These are phyloP conservation scores for Dryas drummondii DNA, from an alignment of 306 rosid species.

Conservation along the genomic window DNA sequence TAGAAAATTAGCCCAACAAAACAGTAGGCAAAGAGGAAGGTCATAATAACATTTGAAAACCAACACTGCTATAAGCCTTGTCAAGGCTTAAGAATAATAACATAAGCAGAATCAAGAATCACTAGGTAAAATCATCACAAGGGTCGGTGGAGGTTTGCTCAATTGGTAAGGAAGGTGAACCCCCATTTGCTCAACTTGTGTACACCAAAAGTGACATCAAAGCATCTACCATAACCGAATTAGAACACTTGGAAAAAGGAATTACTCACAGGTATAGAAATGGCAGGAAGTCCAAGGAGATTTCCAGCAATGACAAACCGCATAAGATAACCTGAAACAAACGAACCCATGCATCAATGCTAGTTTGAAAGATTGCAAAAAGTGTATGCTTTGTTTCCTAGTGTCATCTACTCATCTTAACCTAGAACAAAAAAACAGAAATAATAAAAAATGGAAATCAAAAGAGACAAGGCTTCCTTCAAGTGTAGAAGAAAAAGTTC, in stretches of 20 bases:
- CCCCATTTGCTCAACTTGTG: neutral
- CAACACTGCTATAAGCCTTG: too few relatives aligned
- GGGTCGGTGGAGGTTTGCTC: neutral
- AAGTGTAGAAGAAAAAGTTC: neutral
- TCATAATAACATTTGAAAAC: neutral
- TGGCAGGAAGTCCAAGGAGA: conserved; percentile 92
- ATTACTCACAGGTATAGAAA: conserved; percentile 79
- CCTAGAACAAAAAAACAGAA: neutral
- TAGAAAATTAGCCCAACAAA: conserved; percentile 1
- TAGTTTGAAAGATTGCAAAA: conserved; percentile 7
- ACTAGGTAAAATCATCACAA: neutral
- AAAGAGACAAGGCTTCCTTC: neutral
- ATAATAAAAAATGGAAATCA: neutral
- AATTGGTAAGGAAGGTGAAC: neutral
- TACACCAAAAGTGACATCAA: neutral
- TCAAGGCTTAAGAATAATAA: neutral
- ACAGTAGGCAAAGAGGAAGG: neutral
- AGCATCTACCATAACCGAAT: neutral
- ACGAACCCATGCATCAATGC: conserved; percentile 2
- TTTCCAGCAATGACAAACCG: conserved; percentile 66
- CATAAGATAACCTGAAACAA: conserved; percentile 73
- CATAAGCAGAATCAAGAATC: neutral
- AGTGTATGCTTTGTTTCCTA: conserved; percentile 2
- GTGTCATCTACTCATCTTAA: neutral
- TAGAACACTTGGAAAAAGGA: neutral